Evolutionary conservation across 1,139 yeast genomes (phyloP).

Genomic region (Zygosaccharomyces sapae): DNA sequence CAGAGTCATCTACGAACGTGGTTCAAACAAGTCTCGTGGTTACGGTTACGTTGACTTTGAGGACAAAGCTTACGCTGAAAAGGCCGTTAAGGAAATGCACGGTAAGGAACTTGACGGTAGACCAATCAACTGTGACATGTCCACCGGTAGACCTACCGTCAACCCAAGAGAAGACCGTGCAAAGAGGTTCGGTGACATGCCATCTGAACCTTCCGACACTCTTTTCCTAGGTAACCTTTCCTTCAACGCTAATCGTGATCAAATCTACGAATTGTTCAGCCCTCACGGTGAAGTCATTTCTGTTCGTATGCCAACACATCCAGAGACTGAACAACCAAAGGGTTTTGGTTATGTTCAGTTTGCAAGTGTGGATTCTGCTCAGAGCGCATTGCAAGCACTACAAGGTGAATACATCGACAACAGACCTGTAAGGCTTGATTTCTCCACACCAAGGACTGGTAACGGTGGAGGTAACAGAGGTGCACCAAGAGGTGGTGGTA

Average conservation of each 20-base stretch:
- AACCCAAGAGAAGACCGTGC: conserved; percentile 68
- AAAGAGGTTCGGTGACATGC: conserved; percentile 79
- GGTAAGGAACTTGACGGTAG: conserved; percentile 96
- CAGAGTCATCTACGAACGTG: conserved; percentile 91
- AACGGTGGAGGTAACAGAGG: conserved; percentile 39
- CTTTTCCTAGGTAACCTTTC: conserved; percentile 93
- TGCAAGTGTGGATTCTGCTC: conserved; percentile 81
- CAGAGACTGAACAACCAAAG: conserved; percentile 97
- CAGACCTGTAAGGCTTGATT: conserved; percentile 93
- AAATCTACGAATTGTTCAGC: conserved; percentile 65
- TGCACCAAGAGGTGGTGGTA: conserved; percentile 40
- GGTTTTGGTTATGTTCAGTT: conserved; percentile 98
- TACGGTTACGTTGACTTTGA: conserved; percentile 97
- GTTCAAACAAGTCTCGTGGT: conserved; percentile 91
- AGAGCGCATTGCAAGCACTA: conserved; percentile 79
- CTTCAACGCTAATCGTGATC: conserved; percentile 80
- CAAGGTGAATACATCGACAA: conserved; percentile 88
- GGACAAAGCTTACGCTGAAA: conserved; percentile 69
- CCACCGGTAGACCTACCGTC: conserved; percentile 72
- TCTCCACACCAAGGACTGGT: conserved; percentile 75
- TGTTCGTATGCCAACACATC: conserved; percentile 95
- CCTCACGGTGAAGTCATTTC: conserved; percentile 77
- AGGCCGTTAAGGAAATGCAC: conserved; percentile 79
- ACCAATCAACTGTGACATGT: conserved; percentile 88
- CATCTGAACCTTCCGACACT: conserved; percentile 90